Evolutionary conservation across 306 rosid species (phyloP), one percentile per base, ranked within the genome.

Genomic region (Arachis hypogaea): DNA sequence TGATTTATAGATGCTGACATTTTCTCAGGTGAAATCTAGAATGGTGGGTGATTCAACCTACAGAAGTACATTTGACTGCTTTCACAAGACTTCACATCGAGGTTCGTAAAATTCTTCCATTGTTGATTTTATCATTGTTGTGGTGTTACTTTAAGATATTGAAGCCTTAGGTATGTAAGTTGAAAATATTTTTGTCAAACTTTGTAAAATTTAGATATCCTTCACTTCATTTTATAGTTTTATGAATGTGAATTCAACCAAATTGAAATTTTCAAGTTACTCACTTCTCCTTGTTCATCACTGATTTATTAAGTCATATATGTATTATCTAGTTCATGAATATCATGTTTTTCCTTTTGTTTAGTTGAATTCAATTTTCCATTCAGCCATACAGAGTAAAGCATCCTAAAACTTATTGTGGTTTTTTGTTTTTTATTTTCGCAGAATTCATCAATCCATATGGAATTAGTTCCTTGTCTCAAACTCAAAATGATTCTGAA

Each of bases 41-140:
- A 95, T 95, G 99, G 92, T 95, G 99, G 99, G 99, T 72, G 99
- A 95, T 82, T 77, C 96, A 56, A 84, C 85, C 63, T 95, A 92
- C 88, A 95, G 88, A 87, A 92, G 69, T 75, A 90, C 99, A 6
- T 42, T 95, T 11, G 99, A 95, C 33, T 95, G 99, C 82, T 88
- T 95, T 71, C 54, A 92, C 80, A 95, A 92, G 86, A 95, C 99
- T 58, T 82, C 74, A 78, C 80, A 87, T 74, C 30, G 99, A 95
- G 99, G 99, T 95, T 72, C 61, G 86, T 68, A 71, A 59, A 75
- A 46, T 80, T 55, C 70, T 72, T 74, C 72, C 47, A 46, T 28
- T 6, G 68, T 51, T 80, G 74, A 59, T 72, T 72, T 73, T 65
- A 8, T 69, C 58, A 29, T 76, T 62, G 29, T 50, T 63, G 55